A percentile compares a stretch with the other conserved stretches of the same genome.
phyloP scores from a whole-genome alignment of 768 basidiomycete species.

The Lactarius quietus region DNA sequence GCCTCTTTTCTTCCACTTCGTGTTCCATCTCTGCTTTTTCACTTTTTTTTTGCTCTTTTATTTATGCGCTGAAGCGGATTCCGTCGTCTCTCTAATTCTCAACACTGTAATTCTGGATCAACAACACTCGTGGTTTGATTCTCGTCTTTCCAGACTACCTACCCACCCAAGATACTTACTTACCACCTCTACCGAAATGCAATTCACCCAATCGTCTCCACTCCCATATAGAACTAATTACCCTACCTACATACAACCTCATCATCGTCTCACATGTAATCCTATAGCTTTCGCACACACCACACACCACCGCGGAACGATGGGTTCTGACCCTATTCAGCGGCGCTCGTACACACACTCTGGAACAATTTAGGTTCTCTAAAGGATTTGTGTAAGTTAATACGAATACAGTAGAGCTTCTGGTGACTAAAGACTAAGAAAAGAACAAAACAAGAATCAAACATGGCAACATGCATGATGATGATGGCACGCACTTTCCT shows the following conservation, averaged over 20 bases:
- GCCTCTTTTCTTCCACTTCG: not conserved
- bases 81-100: not conserved
- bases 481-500: not conserved
- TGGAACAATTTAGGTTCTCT: not conserved
- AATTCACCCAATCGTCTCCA: not conserved
- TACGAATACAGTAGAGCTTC: not conserved
- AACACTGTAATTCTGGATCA: conserved; percentile 21
- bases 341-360: not conserved
- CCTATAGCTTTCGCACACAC: conserved; percentile 4
- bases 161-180: not conserved
- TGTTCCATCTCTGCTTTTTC: not conserved
- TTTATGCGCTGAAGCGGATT: conserved; percentile 8
- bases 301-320: not conserved
- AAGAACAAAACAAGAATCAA: not conserved
- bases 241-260: conserved; percentile 12
- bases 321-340: not conserved
- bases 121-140: conserved; percentile 4
- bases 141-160: not conserved
- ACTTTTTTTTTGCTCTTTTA: not conserved
- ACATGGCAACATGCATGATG: not conserved
- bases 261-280: conserved; percentile 18
- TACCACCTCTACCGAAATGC: not conserved
- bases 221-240: not conserved
- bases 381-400: not conserved
- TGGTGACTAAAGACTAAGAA: not conserved